Base-by-base conservation (phyloP, 345 rosid species). In the Laguncularia racemosa region DNA sequence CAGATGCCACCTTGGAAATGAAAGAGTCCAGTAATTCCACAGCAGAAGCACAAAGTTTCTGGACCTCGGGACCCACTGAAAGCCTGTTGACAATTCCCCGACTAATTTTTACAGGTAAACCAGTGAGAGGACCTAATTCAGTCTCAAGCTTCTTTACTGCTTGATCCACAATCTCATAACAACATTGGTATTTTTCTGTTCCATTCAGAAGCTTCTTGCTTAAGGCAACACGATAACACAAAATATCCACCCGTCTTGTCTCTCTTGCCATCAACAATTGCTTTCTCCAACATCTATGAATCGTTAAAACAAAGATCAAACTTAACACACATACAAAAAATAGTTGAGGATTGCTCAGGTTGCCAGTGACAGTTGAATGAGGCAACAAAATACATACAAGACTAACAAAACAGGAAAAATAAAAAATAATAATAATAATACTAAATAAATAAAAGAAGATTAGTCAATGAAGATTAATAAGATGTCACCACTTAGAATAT, bases 11-110 rank as follows among this genome's bases (percentile, higher is more conserved):
- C 40, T 53, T 67, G 20, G 84, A 58, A 38, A 76, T 73, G 67
- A 82, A 62, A 60, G 75, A 75, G 67, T 88, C 91, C 67, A 90
- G 69, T 44, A 67, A 66, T 52, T 82, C 84, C 66, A 95, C 63
- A 0, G 95, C 99, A 40, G 49, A 17, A 67, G 81, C 68, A 51
- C 99, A 95, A 9, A 79, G 76, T 61, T 77, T 80, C 77, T 88
- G 96, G 67, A 84, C 84, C 65, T 79, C 83, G 2, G 84, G 70
- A 51, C 99, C 97, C 1, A 78, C 78, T 20, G 91, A 73, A 76
- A 93, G 92, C 73, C 96, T 78, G 69, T 84, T 87, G 50, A 90
- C 97, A 13, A 85, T 87, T 57, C 95, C 96, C 56, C 95, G 74
- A 58, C 87, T 95, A 80, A 86, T 89, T 77, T 87, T 89, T 62